These are phyloP conservation scores for Pythium diclinum DNA, from an alignment of 352 stramenopile species.

Conservation along the genomic window DNA sequence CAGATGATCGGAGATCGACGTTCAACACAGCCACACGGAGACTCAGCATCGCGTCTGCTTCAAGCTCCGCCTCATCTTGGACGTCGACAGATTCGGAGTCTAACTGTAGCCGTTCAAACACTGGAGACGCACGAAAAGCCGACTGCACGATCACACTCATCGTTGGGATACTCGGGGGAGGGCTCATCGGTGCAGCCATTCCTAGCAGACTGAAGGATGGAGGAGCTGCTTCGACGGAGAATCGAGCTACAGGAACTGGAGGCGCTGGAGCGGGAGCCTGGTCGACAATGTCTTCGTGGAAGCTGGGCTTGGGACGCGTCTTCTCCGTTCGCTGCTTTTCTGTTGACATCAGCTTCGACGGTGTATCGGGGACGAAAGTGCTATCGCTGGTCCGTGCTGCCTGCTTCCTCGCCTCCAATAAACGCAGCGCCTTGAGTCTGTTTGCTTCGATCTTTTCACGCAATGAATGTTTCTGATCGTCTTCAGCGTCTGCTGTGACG, in stretches of 20 bases:
- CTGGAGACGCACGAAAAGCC: constrained; percentile 2
- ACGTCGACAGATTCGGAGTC: constrained; percentile 14
- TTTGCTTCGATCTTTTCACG: constrained; percentile 70
- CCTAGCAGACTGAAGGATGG: constrained; percentile 29
- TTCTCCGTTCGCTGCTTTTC: background rate
- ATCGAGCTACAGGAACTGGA: background rate
- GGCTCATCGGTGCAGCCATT: background rate
- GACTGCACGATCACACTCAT: constrained; percentile 7
- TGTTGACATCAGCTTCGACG: background rate
- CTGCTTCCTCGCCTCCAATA: constrained; percentile 44
- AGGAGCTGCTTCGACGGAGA: background rate
- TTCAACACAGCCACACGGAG: constrained; percentile 18
- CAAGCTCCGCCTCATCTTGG: constrained; percentile 38
- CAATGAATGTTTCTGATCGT: background rate
- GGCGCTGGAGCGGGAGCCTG: background rate
- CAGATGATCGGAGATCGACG: background rate
- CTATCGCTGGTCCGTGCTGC: constrained; percentile 1
- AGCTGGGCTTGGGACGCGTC: background rate
- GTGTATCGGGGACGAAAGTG: too few relatives aligned
- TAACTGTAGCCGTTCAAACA: constrained; percentile 5
- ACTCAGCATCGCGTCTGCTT: constrained; percentile 35
- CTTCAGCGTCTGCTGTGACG: background rate
- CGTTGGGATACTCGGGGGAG: background rate
- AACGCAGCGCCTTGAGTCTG: constrained; percentile 50
- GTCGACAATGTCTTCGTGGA: background rate